These are phyloP conservation scores for Digitaria exilis DNA, from an alignment of 202 grass and related monocot genomes.

Conservation along the genomic window DNA sequence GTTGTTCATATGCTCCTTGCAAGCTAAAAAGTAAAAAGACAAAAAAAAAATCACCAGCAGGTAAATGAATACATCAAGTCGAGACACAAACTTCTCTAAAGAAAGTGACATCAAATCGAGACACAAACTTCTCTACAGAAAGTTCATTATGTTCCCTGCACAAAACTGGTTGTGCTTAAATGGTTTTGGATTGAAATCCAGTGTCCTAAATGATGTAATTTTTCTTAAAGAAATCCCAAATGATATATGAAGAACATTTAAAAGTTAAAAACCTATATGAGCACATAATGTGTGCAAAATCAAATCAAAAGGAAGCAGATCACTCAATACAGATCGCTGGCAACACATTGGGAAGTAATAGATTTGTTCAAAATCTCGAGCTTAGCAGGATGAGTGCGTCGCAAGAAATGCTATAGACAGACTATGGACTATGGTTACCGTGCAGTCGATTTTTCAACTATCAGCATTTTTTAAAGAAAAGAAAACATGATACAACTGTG, in stretches of 20 bases:
- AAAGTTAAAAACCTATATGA: conserved; percentile 1
- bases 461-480: neutral
- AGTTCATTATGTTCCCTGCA: neutral
- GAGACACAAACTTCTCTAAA: neutral
- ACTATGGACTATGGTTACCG: neutral
- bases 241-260: neutral
- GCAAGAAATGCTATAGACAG: neutral
- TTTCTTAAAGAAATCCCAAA: neutral
- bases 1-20: neutral
- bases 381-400: neutral
- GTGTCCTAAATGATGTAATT: neutral
- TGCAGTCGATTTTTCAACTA: neutral
- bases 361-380: neutral
- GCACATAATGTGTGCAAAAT: neutral
- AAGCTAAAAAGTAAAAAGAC: neutral
- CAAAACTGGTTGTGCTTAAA: neutral
- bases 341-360: neutral
- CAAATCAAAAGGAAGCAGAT: conserved; percentile 1
- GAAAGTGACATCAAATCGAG: conserved; percentile 1
- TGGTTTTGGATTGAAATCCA: neutral
- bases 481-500: neutral
- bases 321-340: neutral
- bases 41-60: neutral
- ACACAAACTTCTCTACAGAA: neutral
- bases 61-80: conserved; percentile 1